Conservation (phyloP, 2,329 filamentous ascomycete genomes). For the Daldinia sp. region DNA sequence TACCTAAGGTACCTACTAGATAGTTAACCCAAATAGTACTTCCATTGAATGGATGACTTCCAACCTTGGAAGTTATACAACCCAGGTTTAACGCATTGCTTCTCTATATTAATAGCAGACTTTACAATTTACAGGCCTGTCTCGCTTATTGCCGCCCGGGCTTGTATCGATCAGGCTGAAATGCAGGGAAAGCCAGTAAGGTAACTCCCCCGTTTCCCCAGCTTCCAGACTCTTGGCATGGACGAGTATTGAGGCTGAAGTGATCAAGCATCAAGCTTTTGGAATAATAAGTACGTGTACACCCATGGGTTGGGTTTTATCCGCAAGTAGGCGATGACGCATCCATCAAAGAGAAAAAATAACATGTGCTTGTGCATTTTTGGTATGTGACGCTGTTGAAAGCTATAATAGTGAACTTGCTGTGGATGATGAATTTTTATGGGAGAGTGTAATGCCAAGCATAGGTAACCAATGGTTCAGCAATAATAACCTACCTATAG, state of each 20-base stretch:
- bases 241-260: slow-evolving; percentile 43
- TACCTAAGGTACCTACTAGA: neutral
- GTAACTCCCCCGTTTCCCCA: slow-evolving; percentile 34
- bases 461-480: neutral
- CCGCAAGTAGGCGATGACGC: slow-evolving; percentile 27
- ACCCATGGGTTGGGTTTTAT: slow-evolving; percentile 29
- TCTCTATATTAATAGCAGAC: slow-evolving; percentile 23
- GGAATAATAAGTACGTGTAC: slow-evolving; percentile 18
- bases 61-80: slow-evolving; percentile 14
- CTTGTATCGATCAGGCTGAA: slow-evolving; percentile 39
- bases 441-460: neutral
- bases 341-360: slow-evolving; percentile 2
- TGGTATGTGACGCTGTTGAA: slow-evolving; percentile 12
- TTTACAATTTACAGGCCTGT: slow-evolving; percentile 22
- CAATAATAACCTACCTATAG: neutral
- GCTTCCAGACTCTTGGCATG: slow-evolving; percentile 41
- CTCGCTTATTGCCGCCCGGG: slow-evolving; percentile 38
- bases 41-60: neutral
- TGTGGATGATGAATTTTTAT: neutral
- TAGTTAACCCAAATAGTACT: neutral
- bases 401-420: slow-evolving; percentile 6
- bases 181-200: slow-evolving; percentile 33
- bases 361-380: slow-evolving; percentile 4
- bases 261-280: slow-evolving; percentile 33
- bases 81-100: slow-evolving; percentile 9